phyloP scores from a whole-genome alignment of 1,139 yeast species.

The Candida pseudoviswanathii region DNA sequence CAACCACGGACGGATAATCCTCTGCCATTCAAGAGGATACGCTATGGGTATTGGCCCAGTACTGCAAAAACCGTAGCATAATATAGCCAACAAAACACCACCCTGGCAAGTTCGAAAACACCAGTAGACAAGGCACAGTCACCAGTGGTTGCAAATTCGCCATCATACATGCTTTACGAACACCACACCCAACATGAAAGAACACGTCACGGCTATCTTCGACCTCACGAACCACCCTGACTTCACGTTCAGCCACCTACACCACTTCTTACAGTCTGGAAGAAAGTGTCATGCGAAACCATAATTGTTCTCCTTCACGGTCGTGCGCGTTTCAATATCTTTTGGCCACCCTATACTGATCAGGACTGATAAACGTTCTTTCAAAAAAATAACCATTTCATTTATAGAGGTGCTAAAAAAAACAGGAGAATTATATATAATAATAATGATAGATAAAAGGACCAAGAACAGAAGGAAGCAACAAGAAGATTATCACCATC shows the following conservation, averaged over 20 bases:
- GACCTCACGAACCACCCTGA: too few relatives aligned
- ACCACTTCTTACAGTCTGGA: not conserved
- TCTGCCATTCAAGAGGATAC: too few relatives aligned
- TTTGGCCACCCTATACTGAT: not conserved
- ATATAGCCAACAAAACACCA: too few relatives aligned
- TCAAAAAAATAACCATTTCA: not conserved
- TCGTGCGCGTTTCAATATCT: not conserved
- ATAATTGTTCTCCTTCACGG: not conserved
- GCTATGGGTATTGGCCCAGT: too few relatives aligned
- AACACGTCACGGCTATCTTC: too few relatives aligned
- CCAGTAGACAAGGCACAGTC: too few relatives aligned
- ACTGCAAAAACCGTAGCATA: too few relatives aligned
- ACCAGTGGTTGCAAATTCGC: too few relatives aligned
- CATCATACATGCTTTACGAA: too few relatives aligned
- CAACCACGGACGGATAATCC: too few relatives aligned
- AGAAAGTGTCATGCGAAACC: not conserved
- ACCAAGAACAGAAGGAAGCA: not conserved
- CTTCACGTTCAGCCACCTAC: not conserved
- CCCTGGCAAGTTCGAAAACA: too few relatives aligned
- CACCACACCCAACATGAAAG: too few relatives aligned
- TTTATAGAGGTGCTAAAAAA: not conserved
- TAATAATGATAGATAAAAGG: not conserved
- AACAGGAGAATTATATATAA: not conserved
- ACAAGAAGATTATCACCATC: not conserved
- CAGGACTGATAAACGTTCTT: not conserved